Base-by-base conservation (phyloP, 2,329 filamentous ascomycete genomes). In the Epichloe elymi region DNA sequence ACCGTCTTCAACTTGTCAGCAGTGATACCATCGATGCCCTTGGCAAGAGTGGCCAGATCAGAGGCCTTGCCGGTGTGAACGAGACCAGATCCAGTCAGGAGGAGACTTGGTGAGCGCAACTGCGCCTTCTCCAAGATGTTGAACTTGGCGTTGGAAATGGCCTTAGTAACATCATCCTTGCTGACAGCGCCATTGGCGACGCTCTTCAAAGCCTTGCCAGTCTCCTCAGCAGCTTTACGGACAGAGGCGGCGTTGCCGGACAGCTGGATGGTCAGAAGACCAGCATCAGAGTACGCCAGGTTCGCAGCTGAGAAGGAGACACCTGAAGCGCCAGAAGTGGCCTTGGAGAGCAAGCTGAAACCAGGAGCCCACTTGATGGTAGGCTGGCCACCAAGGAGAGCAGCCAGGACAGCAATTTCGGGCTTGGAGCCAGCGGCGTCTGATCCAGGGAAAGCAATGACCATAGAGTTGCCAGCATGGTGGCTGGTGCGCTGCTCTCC, bases 291-390 rank as follows among this genome's bases (percentile, higher is more conserved):
- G 80, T 96, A 98, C 58, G 84, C 78, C 58, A 82, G 74, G 72
- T 93, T 91, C 62, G 83, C 79, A 56, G 91, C 88, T 38, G 79
- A 76, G 62, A 88, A 79, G 48, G 75, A 77, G 56, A 86, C 80
- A 58, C 82, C 80, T 38, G 83, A 75, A 62, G 80, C 74, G 44
- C 78, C 75, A 55, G 83, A 75, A 52, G 82, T 78, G 54, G 84
- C 85, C 76, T 95, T 90, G 65, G 86, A 79, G 54, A 98, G 80
- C 55, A 96, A 78, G 53, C 87, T 91, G 78, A 95, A 97, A 61
- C 93, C 93, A 56, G 88, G 74, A 49, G 88, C 84, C 91, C 91
- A 98, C 77, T 97, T 98, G 76, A 97, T 89, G 70, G 75, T 85
- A 50, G 89, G 86, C 70, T 94, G 74, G 55, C 91, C 93, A 64